phyloP scores from a whole-genome alignment of 306 rosid species.

The Delonix regia region DNA sequence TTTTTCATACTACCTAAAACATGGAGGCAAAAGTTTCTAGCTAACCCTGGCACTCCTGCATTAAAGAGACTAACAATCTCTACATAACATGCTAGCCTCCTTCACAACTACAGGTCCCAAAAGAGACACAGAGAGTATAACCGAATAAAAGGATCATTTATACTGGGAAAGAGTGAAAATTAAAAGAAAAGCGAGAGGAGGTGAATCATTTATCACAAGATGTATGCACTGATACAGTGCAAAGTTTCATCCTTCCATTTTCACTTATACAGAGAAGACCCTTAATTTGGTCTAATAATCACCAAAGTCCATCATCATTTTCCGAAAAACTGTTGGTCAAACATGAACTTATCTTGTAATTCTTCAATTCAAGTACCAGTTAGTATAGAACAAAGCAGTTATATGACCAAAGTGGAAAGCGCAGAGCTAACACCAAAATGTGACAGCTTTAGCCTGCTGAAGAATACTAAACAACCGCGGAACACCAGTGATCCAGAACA shows the following conservation, averaged over 20 bases:
- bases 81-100: no score
- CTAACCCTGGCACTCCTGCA: no score
- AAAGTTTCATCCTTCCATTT: background rate
- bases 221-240: background rate
- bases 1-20: no score
- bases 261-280: background rate
- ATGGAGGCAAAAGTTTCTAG: no score
- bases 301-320: conserved; percentile 21
- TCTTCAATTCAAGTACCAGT: background rate
- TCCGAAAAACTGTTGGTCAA: background rate
- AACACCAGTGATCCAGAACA: conserved; percentile 39
- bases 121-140: background rate
- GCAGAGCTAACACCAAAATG: background rate
- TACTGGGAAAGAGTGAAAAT: background rate
- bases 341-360: conserved; percentile 1
- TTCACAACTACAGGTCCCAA: no score
- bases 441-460: background rate
- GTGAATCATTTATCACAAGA: background rate
- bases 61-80: no score
- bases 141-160: background rate
- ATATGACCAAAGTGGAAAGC: background rate
- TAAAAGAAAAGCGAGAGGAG: background rate
- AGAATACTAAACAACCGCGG: background rate
- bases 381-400: background rate
- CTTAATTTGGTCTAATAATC: conserved; percentile 2